These are phyloP conservation scores for Avena insularis DNA, from an alignment of 176 grass and related monocot species.

Conservation along the genomic window DNA sequence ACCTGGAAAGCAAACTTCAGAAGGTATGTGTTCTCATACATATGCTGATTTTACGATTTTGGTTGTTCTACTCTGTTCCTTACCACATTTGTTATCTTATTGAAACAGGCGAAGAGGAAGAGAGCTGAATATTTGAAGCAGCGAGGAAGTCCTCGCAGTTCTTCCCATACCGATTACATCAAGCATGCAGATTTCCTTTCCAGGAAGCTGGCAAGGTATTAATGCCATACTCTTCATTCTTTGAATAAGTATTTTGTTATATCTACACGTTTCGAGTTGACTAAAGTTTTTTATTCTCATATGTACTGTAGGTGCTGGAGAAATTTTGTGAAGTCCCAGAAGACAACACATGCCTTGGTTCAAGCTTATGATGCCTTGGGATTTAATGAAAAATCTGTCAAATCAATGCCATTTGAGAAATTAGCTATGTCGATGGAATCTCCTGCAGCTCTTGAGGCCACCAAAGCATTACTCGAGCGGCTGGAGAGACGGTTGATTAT, in stretches of 20 bases:
- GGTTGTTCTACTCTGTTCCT: constrained; percentile 17
- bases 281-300: constrained; percentile 20
- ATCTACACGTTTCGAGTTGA: neutral
- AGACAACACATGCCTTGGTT: constrained; percentile 65
- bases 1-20: constrained; percentile 83
- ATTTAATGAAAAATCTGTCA: constrained; percentile 78
- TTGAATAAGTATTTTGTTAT: constrained; percentile 11
- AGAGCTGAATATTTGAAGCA: constrained; percentile 92
- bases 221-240: neutral
- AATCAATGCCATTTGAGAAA: constrained; percentile 90
- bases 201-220: constrained; percentile 81
- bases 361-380: constrained; percentile 73
- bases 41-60: constrained; percentile 8
- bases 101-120: constrained; percentile 71
- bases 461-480: constrained; percentile 82
- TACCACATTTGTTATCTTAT: constrained; percentile 21
- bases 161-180: constrained; percentile 57
- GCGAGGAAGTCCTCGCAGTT: constrained; percentile 69
- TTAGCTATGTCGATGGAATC: constrained; percentile 83
- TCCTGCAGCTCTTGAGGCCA: constrained; percentile 54
- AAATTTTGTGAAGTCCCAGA: constrained; percentile 81
- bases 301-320: constrained; percentile 74
- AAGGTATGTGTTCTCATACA: constrained; percentile 57
- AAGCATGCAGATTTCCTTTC: constrained; percentile 78
- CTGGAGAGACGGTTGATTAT: constrained; percentile 66